A percentile compares a stretch with the other conserved stretches of the same genome.
These are phyloP conservation scores for Nymphaea colorata DNA, from an alignment of 164 flowering plant species.

Conservation along the genomic window DNA sequence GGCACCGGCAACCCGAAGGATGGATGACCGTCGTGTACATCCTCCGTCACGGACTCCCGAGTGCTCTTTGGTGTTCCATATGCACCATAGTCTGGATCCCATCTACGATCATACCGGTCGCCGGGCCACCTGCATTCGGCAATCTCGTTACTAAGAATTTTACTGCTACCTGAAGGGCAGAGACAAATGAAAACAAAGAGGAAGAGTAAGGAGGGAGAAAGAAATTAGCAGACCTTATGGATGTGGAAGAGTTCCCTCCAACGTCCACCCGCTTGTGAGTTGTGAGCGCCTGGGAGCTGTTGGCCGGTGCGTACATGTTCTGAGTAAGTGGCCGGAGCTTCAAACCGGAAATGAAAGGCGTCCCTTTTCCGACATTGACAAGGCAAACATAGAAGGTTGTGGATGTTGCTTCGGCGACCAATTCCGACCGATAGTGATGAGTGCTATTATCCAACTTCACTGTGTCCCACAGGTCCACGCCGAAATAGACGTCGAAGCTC, in stretches of 20 bases:
- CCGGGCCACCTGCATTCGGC: background rate
- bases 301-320: background rate
- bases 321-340: constrained; percentile 16
- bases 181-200: too few relatives aligned
- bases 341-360: constrained; percentile 32
- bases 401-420: constrained; percentile 8
- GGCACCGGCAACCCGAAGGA: constrained; percentile 9
- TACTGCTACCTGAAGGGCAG: too few relatives aligned
- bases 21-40: background rate
- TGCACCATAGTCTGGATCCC: background rate
- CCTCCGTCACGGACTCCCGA: too few relatives aligned
- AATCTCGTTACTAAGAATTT: too few relatives aligned
- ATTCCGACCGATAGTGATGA: constrained; percentile 10
- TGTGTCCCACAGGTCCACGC: constrained; percentile 20
- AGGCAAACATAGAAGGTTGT: constrained; percentile 25
- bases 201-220: too few relatives aligned
- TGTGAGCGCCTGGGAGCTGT: background rate
- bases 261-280: background rate
- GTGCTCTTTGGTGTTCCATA: background rate
- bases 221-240: too few relatives aligned
- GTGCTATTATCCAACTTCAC: constrained; percentile 10
- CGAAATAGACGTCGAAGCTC: constrained; percentile 28
- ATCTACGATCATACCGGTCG: constrained; percentile 7
- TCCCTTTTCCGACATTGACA: constrained; percentile 21
- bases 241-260: background rate